Base-by-base conservation (phyloP, 2,329 filamentous ascomycete species). In the Botryotinia narcissicola region DNA sequence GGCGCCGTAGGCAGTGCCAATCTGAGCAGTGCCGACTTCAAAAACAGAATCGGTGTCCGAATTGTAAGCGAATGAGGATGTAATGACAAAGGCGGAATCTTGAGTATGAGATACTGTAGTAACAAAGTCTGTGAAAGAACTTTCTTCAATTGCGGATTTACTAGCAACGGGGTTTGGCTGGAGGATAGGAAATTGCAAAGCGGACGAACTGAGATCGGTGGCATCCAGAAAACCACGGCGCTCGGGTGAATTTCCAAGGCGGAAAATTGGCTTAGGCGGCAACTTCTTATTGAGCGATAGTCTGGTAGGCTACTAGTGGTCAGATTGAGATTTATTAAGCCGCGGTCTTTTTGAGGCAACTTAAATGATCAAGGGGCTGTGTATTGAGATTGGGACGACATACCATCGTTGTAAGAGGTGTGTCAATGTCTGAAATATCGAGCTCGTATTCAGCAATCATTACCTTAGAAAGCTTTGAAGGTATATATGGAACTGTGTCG, bases 401-500 rank as follows among this genome's bases (percentile, higher is more conserved):
- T 69, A 72, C 71, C 37, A 60, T 46, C 7, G 25, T 72, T 9
- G 37, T 22, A 29, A 51, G 25, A 48, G 62, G 40, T 18, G 40
- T 69, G 18, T 40, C 62, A 61, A 66, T 18, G 8, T 35, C 62
- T 37, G 32, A 29, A 29, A 51, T 59, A 12, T n/a, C 35, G 29
- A 57, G 48, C 48, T 40, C 29, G 63, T 69, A 61, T 18, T 68
- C 37, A 18, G 62, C 51, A 46, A 60, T 59, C 63, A 68, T 68
- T 32, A 68, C 71, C 40, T 72, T 51, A 35, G 71, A 72, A 25
- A 72, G 71, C 44, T 68, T 68, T 14, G 62, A 72, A 40, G 51
- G 63, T n/a, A 32, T 69, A 8, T 29, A 18, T 29, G 63, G 51
- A 8, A 5, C 37, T 37, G 51, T 61, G 29, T 72, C 51, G 62